These are phyloP conservation scores for Rehmannia glutinosa DNA, from an alignment of 257 asterid species.

Conservation along the genomic window DNA sequence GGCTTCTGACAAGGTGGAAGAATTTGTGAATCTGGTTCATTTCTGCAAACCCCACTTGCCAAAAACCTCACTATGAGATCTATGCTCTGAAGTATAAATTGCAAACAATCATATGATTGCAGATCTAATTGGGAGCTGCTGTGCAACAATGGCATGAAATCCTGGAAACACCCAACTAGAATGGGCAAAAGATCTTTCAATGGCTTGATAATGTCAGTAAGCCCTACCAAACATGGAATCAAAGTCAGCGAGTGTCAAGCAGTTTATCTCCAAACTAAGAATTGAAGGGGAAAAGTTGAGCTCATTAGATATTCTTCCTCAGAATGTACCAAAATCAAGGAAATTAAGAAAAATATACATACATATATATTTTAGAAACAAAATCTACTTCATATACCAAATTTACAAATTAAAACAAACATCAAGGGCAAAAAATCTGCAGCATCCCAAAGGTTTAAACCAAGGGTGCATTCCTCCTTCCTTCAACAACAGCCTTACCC, in stretches of 20 bases:
- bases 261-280: slow-evolving; percentile 3
- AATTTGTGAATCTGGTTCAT: slow-evolving; percentile 29
- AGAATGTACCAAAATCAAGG: neutral
- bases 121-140: slow-evolving; percentile 41
- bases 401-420: neutral
- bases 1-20: slow-evolving; percentile 22
- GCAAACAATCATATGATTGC: slow-evolving; percentile 78
- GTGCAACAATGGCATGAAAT: slow-evolving; percentile 49
- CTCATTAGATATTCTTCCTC: neutral
- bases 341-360: slow-evolving; percentile 13
- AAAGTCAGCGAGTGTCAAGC: slow-evolving; percentile 5
- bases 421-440: neutral
- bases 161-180: slow-evolving; percentile 67
- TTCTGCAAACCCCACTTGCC: slow-evolving; percentile 26
- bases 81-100: slow-evolving; percentile 67
- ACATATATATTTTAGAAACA: too few relatives aligned
- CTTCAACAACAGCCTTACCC: neutral
- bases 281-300: neutral
- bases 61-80: slow-evolving; percentile 53
- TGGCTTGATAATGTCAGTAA: slow-evolving; percentile 42
- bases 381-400: neutral
- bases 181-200: slow-evolving; percentile 66
- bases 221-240: slow-evolving; percentile 44
- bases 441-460: neutral
- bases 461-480: neutral